Evolutionary conservation across 768 basidiomycete species (phyloP).

Genomic region (Suillus cothurnatus): DNA sequence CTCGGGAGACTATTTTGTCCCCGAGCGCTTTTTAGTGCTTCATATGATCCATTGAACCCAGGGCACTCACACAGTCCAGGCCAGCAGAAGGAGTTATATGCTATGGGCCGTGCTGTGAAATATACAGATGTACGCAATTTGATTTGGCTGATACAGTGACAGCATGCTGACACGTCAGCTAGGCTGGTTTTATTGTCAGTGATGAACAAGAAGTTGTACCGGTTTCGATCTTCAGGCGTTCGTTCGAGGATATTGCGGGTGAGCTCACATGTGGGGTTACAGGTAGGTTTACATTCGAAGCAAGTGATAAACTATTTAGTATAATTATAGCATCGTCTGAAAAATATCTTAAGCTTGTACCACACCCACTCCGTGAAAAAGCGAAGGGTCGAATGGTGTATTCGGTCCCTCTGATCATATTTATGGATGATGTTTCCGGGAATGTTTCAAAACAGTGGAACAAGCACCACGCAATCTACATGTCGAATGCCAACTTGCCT

Average conservation of each 20-base stretch:
- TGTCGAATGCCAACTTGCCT: constrained; percentile 37
- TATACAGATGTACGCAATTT: constrained; percentile 4
- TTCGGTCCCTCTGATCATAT: constrained; percentile 3
- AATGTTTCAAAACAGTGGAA: constrained; percentile 48
- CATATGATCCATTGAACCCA: not conserved
- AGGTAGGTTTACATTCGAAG: not conserved
- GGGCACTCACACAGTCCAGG: not conserved
- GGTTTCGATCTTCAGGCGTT: constrained; percentile 2
- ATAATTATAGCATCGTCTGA: not conserved
- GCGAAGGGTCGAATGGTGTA: constrained; percentile 12
- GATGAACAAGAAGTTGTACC: constrained; percentile 8
- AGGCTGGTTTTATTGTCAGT: constrained; percentile 11
- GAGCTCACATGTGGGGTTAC: constrained; percentile 10
- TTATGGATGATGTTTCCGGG: constrained; percentile 45
- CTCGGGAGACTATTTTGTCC: constrained; percentile 13
- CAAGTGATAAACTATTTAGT: not conserved
- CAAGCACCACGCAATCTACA: constrained; percentile 46
- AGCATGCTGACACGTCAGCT: not conserved
- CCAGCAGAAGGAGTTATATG: not conserved
- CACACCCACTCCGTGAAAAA: constrained; percentile 15
- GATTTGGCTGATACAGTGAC: not conserved
- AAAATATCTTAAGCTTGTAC: constrained; percentile 6
- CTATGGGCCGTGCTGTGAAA: constrained; percentile 9
- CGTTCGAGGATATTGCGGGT: not conserved
- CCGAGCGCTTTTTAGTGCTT: constrained; percentile 8